Evolutionary conservation across 768 basidiomycete genomes (phyloP).

Genomic region (Chalciporus pseudorubinellus): DNA sequence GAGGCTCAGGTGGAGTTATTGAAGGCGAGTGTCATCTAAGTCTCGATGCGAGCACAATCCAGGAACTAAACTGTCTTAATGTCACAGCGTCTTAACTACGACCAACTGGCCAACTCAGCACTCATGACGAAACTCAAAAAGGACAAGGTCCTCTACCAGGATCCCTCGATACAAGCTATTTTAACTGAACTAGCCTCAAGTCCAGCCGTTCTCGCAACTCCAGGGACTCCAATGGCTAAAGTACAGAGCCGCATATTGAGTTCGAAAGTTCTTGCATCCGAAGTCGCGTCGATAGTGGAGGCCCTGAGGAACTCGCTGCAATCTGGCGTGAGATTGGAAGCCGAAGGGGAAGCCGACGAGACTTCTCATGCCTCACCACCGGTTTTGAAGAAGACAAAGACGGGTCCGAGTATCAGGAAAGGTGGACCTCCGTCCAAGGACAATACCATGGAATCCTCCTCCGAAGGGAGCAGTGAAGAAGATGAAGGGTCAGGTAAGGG

Average conservation of each 20-base stretch:
- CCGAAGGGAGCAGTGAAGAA: conserved; percentile 18
- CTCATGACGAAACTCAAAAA: conserved; percentile 72
- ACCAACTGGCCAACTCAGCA: conserved; percentile 61
- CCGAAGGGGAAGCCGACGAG: conserved; percentile 14
- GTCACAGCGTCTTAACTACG: conserved; percentile 54
- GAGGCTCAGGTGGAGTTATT: conserved; percentile 60
- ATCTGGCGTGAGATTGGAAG: conserved; percentile 20
- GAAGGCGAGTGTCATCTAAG: conserved; percentile 50
- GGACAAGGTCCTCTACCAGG: conserved; percentile 54
- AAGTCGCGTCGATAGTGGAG: conserved; percentile 50
- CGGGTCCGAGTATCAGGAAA: background rate
- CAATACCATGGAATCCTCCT: background rate
- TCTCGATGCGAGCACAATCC: background rate
- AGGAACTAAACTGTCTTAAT: background rate
- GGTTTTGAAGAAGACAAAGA: conserved; percentile 13
- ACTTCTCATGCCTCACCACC: conserved; percentile 9
- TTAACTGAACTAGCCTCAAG: conserved; percentile 41
- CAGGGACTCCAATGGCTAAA: conserved; percentile 51
- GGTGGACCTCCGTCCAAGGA: conserved; percentile 1
- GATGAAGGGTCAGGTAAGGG: conserved; percentile 17
- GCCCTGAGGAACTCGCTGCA: conserved; percentile 45
- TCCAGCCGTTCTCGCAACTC: conserved; percentile 32
- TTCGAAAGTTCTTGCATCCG: conserved; percentile 67
- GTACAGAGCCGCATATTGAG: conserved; percentile 73
- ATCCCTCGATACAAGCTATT: conserved; percentile 49